These are phyloP conservation scores for Neurospora terricola DNA, from an alignment of 495 filamentous ascomycete genomes.

Conservation along the genomic window DNA sequence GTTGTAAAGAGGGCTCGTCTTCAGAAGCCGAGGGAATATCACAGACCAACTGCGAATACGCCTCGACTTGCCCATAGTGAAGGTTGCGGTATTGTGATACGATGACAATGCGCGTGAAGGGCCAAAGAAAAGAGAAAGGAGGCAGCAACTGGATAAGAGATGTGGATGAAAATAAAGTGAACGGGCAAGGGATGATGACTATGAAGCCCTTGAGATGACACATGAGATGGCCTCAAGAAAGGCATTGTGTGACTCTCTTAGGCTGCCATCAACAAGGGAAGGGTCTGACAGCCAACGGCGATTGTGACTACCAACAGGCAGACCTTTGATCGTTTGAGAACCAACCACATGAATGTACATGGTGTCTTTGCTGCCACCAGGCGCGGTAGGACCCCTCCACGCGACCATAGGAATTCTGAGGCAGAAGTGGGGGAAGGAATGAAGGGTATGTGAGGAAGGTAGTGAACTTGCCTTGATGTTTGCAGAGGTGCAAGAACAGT, in stretches of 20 bases:
- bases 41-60: neutral
- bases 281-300: neutral
- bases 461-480: neutral
- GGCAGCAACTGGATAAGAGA: neutral
- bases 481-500: neutral
- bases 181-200: neutral
- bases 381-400: neutral
- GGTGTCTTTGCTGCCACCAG: neutral
- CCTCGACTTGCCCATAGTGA: neutral
- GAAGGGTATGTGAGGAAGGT: neutral
- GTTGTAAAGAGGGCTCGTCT: neutral
- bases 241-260: neutral
- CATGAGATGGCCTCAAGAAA: neutral
- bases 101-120: neutral
- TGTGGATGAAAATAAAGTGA: neutral
- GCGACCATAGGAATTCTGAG: neutral
- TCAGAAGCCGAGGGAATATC: neutral
- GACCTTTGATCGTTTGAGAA: neutral
- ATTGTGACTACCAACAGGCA: neutral
- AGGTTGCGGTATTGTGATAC: neutral
- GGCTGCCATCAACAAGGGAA: neutral
- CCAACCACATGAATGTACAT: neutral
- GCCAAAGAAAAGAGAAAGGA: neutral
- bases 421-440: neutral
- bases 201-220: neutral